Base-by-base conservation (phyloP, 345 rosid genomes). In the Salix suchowensis region DNA sequence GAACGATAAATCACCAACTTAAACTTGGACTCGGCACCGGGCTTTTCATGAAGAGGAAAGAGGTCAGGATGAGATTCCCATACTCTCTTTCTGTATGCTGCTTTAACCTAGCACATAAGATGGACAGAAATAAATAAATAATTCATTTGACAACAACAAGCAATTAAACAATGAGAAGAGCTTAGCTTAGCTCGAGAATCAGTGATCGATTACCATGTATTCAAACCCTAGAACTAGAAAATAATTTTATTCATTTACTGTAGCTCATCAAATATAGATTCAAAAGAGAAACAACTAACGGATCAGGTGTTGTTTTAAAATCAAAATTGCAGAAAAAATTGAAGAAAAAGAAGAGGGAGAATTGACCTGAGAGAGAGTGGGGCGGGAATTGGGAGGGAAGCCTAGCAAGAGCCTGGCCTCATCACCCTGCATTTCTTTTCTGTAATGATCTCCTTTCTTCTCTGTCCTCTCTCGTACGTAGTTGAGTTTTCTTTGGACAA, bases 41-140 rank as follows among this genome's bases (percentile, higher is more conserved):
- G 80, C 84, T 91, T 95, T 70, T 89, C 91, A 46, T 87, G 88
- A 75, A 76, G 68, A 0, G 98, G 96, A 78, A 95, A 91, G 48
- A 85, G 88, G 81, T 95, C 98, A 75, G 97, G 98, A 79, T 93
- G 97, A 21, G 89, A 90, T 55, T 93, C 93, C 94, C 94, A 91
- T 74, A 90, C 97, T 85, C 88, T 93, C 84, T 84, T 91, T 84
- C 78, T 87, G 79, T 88, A 93, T 71, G 98, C 97, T 72, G 86
- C 97, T 84, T 90, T 91, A 68, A 95, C 88, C 97, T 94, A 77
- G 39, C 26, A 42, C 23, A 58, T 9, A n/a, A 58, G 61, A 55
- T 19, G 61, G 10, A 6, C 26, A 18, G 10, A 55, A 9, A 55
- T 3, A 36, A 19, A 13, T 62, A 32, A 67, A 37, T 21, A 34